Base-by-base conservation (phyloP, 352 stramenopile genomes). In the Phytopythium kandeliae region DNA sequence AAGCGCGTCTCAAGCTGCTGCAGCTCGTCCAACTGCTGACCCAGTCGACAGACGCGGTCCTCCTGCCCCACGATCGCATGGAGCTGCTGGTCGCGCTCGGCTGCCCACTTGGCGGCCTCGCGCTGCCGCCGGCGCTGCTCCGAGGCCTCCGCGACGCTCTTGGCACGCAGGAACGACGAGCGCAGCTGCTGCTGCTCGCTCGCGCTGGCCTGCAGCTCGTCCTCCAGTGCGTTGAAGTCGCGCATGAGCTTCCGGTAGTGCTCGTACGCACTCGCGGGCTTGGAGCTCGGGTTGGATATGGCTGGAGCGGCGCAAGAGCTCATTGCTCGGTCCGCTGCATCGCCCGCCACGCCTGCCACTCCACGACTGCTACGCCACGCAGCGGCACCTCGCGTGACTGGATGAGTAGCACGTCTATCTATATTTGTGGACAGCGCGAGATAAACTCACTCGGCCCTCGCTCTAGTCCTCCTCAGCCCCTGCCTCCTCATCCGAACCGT, bases 221-320 rank as follows among this genome's bases (percentile, higher is more conserved):
- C 55, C 17, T 86, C 72, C 0, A 86, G 55, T 3, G 48, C 47
- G 41, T 76, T 57, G 31, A 73, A 82, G 33, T 82, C 70, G 11
- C 67, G 68, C 19, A 70, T 54, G 10, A 83, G 67, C 35, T 80
- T 80, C 47, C 77, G 70, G 47, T 84, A 85, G 48, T 83, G 63
- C 31, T 60, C 61, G 51, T 81, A 85, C 3, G 70, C 65, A 49
- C 59, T 84, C 0, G 59, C 51, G 37, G 26, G 52, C 37, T 63
- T 62, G 7, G 55, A 47, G 9, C 51, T 47, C 30, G 2, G 5
- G 10, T 28, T 52, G 15, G 42, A 48, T 31, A 46, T 55, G 42
- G 26, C 34, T n/a, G 9, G 36, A 36, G 15, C 22, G 3, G 15
- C 19, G 4, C 19, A 30, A 4, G 1, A 12, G 21, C 11, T 10